phyloP scores from a whole-genome alignment of 257 asterid species.

The Solanum acaule region DNA sequence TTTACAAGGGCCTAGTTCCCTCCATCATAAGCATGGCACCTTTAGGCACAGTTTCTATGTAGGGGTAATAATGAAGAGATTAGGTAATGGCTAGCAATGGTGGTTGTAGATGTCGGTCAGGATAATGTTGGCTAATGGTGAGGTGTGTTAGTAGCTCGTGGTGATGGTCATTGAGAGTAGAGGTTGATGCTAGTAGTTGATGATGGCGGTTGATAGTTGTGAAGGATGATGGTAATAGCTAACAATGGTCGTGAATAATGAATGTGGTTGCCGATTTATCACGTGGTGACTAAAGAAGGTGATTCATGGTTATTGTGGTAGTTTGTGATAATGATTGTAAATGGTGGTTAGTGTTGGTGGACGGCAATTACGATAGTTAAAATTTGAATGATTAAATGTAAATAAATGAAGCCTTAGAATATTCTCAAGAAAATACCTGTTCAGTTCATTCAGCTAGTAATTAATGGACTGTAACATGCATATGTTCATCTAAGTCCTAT shows the following conservation, averaged over 20 bases:
- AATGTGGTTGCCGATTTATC: not conserved
- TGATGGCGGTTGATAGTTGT: not conserved
- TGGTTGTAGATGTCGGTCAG: not conserved
- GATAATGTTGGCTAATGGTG: not conserved
- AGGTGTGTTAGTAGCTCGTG: not conserved
- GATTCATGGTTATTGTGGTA: not conserved
- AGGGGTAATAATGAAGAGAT: too few species aligned
- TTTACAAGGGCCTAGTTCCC: conserved; percentile 84
- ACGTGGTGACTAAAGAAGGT: not conserved
- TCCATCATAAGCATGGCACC: conserved; percentile 95
- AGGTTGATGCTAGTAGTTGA: not conserved
- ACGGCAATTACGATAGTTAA: too few species aligned
- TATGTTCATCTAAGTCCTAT: not conserved
- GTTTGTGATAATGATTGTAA: not conserved
- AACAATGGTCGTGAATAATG: not conserved
- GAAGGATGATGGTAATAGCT: not conserved
- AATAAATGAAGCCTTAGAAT: not conserved
- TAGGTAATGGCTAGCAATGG: conserved; percentile 22
- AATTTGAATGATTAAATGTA: not conserved
- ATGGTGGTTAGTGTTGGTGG: not conserved
- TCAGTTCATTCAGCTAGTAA: not conserved
- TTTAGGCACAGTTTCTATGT: conserved; percentile 85
- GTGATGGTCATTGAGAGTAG: not conserved
- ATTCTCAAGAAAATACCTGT: not conserved
- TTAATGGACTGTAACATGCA: not conserved